Percentiles rank a stretch among this genome's conserved stretches.
phyloP scores from a whole-genome alignment of 345 rosid species.

The Murraya paniculata region DNA sequence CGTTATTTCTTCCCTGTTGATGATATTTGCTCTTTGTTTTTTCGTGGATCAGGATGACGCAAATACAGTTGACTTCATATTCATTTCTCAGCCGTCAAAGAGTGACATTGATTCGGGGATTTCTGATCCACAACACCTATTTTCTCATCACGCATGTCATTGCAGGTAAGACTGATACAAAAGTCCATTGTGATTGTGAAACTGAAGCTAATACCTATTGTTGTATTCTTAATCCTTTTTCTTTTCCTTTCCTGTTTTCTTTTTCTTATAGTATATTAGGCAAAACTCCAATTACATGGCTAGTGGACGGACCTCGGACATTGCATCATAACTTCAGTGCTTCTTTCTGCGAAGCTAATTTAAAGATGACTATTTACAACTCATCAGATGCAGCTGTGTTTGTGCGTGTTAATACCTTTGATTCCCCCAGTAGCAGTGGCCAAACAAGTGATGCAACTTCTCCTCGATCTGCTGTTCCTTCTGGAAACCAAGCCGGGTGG shows the following conservation, averaged over 20 bases:
- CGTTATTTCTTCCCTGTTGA: neutral
- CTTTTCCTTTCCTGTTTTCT: neutral
- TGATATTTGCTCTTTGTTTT: slow-evolving; percentile 8
- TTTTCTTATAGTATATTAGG: slow-evolving; percentile 49
- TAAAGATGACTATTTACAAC: slow-evolving; percentile 67
- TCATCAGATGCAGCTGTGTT: slow-evolving; percentile 45
- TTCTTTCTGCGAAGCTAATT: slow-evolving; percentile 56
- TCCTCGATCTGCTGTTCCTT: slow-evolving; percentile 16
- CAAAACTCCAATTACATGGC: slow-evolving; percentile 72
- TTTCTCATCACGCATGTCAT: slow-evolving; percentile 77
- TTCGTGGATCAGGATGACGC: slow-evolving; percentile 47
- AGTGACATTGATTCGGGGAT: slow-evolving; percentile 35
- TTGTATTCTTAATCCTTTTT: slow-evolving; percentile 7
- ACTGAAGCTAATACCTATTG: neutral
- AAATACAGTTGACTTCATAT: slow-evolving; percentile 65
- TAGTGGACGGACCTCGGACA: slow-evolving; percentile 57
- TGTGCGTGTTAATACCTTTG: slow-evolving; percentile 47
- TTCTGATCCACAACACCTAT: slow-evolving; percentile 41
- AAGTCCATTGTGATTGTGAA: slow-evolving; percentile 4
- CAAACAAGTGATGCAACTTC: slow-evolving; percentile 27
- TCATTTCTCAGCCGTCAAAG: slow-evolving; percentile 48
- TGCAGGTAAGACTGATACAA: slow-evolving; percentile 54
- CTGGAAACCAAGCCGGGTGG: slow-evolving; percentile 70
- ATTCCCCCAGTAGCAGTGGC: slow-evolving; percentile 24
- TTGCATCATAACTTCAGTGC: slow-evolving; percentile 59